Percentiles rank a stretch among this genome's conserved stretches.
phyloP scores from a whole-genome alignment of 2,329 filamentous ascomycete species.

The Trichophyton rubrum region DNA sequence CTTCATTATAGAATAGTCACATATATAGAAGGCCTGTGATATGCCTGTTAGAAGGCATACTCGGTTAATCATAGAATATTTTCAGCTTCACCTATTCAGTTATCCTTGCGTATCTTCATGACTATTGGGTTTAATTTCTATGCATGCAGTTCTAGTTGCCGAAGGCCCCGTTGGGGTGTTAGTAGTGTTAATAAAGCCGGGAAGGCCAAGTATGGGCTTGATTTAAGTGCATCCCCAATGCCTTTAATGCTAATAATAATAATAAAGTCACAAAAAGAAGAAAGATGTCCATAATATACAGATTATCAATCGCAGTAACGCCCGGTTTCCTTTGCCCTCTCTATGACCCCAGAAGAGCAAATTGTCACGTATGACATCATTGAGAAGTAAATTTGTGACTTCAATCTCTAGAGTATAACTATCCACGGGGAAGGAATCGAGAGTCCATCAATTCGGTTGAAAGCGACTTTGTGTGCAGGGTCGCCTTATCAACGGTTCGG shows the following conservation, averaged over 20 bases:
- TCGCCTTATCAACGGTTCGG: neutral
- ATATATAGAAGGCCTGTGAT: neutral
- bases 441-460: neutral
- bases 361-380: neutral
- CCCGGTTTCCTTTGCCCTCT: neutral
- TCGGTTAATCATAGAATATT: neutral
- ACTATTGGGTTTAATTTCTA: no score
- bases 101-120: no score
- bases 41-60: neutral
- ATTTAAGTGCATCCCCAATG: neutral
- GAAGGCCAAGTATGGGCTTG: neutral
- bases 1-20: neutral
- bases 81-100: no score
- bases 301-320: neutral
- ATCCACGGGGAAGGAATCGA: neutral
- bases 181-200: neutral
- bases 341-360: neutral
- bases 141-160: neutral
- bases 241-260: neutral
- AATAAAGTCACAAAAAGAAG: neutral
- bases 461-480: neutral
- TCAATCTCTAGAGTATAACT: neutral
- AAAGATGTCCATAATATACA: conserved; percentile 1
- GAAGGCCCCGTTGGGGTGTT: neutral
- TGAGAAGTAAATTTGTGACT: neutral